phyloP scores from a whole-genome alignment of 2,329 filamentous ascomycete genomes.

The Dactylonectria estremocensis region DNA sequence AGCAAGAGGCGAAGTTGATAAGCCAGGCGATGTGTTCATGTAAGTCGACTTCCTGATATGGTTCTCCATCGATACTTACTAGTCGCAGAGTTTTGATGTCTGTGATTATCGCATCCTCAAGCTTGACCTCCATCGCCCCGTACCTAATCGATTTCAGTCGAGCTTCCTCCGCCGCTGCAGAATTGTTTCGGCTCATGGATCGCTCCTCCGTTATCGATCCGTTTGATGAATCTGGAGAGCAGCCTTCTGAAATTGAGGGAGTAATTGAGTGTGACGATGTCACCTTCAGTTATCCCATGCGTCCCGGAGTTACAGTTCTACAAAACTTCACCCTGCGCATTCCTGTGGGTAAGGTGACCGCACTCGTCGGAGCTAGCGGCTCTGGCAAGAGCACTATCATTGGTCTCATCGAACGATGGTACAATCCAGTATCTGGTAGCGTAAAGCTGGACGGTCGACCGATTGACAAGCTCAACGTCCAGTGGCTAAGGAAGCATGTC shows the following conservation, averaged over 20 bases:
- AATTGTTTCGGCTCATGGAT: conserved; percentile 57
- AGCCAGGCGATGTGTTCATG: conserved; percentile 58
- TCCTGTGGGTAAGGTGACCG: conserved; percentile 61
- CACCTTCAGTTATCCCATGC: conserved; percentile 60
- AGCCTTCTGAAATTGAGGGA: conserved; percentile 48
- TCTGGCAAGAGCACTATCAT: conserved; percentile 58
- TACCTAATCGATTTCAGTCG: conserved; percentile 55
- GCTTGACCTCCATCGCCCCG: conserved; percentile 54
- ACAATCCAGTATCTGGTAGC: conserved; percentile 51
- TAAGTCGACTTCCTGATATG: conserved; percentile 33
- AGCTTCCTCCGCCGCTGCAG: conserved; percentile 52
- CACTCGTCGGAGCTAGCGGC: conserved; percentile 56
- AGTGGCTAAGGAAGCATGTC: conserved; percentile 56
- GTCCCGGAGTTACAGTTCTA: conserved; percentile 59
- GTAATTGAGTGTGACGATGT: conserved; percentile 57
- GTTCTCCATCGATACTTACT: not conserved
- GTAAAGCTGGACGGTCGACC: conserved; percentile 55
- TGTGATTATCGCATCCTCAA: conserved; percentile 55
- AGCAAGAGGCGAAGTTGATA: conserved; percentile 53
- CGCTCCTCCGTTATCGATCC: conserved; percentile 55
- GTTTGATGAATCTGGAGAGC: conserved; percentile 51
- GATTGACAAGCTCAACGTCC: conserved; percentile 54
- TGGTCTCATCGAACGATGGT: conserved; percentile 58
- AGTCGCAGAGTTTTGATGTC: conserved; percentile 53
- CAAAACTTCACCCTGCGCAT: conserved; percentile 59